phyloP scores from a whole-genome alignment of 2,329 filamentous ascomycete species.

The Ustilaginoidea virens region DNA sequence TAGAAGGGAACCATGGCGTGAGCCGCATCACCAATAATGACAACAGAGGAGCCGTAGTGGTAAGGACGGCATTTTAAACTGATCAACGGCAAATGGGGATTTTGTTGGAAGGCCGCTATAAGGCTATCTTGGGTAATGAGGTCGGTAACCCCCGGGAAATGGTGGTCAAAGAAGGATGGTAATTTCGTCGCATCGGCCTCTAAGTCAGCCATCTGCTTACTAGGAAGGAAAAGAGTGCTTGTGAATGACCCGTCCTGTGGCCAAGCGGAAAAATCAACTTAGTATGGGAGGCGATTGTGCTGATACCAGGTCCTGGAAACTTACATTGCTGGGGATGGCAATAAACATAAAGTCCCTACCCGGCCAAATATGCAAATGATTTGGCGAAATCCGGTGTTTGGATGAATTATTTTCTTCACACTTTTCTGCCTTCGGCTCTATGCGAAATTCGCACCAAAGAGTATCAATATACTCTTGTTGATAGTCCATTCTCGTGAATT shows the following conservation, averaged over 20 bases:
- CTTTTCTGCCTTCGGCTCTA: conserved; percentile 35
- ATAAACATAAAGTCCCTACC: conserved; percentile 96
- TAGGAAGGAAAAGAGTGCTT: conserved; percentile 81
- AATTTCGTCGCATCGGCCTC: conserved; percentile 45
- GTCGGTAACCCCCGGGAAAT: conserved; percentile 76
- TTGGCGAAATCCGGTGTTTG: conserved; percentile 68
- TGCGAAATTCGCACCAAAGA: conserved; percentile 91
- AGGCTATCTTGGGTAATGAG: conserved; percentile 55
- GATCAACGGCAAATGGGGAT: conserved; percentile 85
- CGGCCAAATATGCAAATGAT: conserved; percentile 96
- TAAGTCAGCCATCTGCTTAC: conserved; percentile 50
- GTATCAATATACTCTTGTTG: conserved; percentile 92
- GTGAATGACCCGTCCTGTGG: conserved; percentile 79
- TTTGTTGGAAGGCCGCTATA: conserved; percentile 56
- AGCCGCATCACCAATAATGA: conserved; percentile 84
- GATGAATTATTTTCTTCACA: conserved; percentile 16
- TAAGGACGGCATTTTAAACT: conserved; percentile 87
- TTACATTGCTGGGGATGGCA: conserved; percentile 61
- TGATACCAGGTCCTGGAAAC: too few species aligned
- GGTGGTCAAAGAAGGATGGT: conserved; percentile 58
- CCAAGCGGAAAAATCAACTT: conserved; percentile 5
- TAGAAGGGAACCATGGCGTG: conserved; percentile 99
- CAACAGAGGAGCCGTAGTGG: conserved; percentile 60
- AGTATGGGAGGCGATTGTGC: neutral
- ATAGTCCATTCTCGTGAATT: conserved; percentile 80